Conservation (phyloP, 2,329 filamentous ascomycete genomes). For the Pyricularia grisea region DNA sequence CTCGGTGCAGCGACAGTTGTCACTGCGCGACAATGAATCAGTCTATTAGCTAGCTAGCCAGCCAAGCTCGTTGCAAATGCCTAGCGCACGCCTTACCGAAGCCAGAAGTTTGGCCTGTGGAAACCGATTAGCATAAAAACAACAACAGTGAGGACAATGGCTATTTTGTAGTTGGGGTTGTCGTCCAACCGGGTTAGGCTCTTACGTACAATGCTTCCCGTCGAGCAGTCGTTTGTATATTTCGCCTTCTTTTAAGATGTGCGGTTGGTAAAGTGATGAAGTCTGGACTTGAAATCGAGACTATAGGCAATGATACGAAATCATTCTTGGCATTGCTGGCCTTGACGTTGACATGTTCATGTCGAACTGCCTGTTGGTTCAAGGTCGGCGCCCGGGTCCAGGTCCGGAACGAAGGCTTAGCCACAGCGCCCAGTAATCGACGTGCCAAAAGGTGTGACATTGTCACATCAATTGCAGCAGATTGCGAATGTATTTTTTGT, state of each 20-base stretch:
- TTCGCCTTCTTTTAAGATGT: neutral
- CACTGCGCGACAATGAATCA: constrained; percentile 31
- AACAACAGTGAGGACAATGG: neutral
- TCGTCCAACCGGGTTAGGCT: neutral
- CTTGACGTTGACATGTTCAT: neutral
- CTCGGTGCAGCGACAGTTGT: constrained; percentile 60
- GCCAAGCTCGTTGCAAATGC: neutral
- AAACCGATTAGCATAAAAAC: neutral
- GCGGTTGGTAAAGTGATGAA: neutral
- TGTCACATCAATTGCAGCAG: neutral
- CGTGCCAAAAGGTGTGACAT: neutral
- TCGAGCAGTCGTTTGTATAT: neutral
- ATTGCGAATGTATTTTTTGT: neutral
- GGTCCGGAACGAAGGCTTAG: neutral
- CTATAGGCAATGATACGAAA: too few species aligned
- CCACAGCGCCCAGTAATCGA: neutral
- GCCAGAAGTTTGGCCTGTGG: constrained; percentile 2
- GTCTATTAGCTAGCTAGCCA: neutral
- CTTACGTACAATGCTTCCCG: neutral
- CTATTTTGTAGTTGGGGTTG: neutral
- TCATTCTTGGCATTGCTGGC: neutral
- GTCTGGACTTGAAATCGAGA: too few species aligned
- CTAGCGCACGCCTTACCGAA: neutral
- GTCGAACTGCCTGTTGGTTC: neutral
- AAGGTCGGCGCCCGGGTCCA: neutral